Base-by-base conservation (phyloP, 1,284 basidiomycete species). In the Thelephora terrestris region DNA sequence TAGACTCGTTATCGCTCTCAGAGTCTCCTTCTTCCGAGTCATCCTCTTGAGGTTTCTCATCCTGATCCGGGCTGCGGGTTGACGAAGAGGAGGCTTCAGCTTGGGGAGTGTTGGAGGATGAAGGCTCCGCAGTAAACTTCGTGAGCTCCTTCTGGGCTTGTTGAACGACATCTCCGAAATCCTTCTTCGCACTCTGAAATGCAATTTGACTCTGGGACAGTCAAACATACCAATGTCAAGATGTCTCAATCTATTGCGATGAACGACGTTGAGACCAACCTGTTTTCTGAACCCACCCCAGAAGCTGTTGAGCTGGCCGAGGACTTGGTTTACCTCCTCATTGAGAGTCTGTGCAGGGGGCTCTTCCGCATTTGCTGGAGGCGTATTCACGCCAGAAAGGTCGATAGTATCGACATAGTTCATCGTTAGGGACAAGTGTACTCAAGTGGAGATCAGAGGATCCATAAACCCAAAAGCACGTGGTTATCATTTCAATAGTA, bases 211-310 rank as follows among this genome's bases (percentile, higher is more conserved):
- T 86, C 91, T 93, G 53, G 39, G 39, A 51, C 5, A 12, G 12
- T 14, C 29, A 9, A 50, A 45, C 20, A 45, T 4, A 16, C 5
- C 10, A 35, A 43, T 24, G 44, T 53, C 32, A 52, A 46, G 45
- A 45, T 25, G 43, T 43, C 20, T 39, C 47, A 18, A 32, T 32
- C n/a, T 32, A 34, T 43, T 17, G 35, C 16, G 10, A 32, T 18
- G 38, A 16, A 43, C 12, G 49, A 17, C 14, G 12, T 14, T 21
- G 18, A 10, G 48, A 58, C 81, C 57, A 56, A 84, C 91, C 80
- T 91, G 88, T 64, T 85, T 87, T 69, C 81, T 79, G 60, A 93
- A 85, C 16, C 87, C 85, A 43, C 91, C 90, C 91, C 91, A 95
- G 62, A 91, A 84, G 49, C 79, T 73, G 35, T 81, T 84, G n/a